A percentile compares a stretch with the other conserved stretches of the same genome.
Evolutionary conservation across 306 rosid genomes (phyloP).

Genomic region (Vigna hirtella): DNA sequence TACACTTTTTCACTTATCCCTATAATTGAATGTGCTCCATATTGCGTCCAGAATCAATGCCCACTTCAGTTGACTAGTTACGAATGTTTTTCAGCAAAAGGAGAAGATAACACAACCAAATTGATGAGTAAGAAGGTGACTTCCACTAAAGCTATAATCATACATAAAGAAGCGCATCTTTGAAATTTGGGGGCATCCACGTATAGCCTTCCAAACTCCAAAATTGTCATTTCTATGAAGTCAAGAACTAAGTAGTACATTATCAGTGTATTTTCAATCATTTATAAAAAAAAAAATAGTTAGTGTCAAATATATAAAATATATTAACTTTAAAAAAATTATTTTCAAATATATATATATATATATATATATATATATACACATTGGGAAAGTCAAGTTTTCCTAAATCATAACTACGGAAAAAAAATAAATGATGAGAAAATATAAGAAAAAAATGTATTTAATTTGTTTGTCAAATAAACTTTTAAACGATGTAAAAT

Average conservation of each 20-base stretch:
- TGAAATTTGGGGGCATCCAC: constrained; percentile 37
- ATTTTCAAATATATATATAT: too few relatives aligned
- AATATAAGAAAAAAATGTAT: too few relatives aligned
- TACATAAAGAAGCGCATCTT: constrained; percentile 48
- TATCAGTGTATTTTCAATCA: background rate
- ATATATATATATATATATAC: too few relatives aligned
- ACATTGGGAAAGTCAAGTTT: too few relatives aligned
- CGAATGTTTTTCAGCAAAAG: background rate
- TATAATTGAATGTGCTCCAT: constrained; percentile 25
- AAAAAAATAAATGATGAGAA: too few relatives aligned
- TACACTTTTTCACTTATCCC: background rate
- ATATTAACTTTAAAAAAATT: too few relatives aligned
- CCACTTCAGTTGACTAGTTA: background rate
- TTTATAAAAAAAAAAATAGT: too few relatives aligned
- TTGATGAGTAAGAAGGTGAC: constrained; percentile 30
- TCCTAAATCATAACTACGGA: too few relatives aligned
- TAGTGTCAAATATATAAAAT: too few relatives aligned
- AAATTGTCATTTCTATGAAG: background rate
- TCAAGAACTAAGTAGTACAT: background rate
- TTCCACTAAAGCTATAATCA: constrained; percentile 43
- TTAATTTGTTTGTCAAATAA: too few relatives aligned
- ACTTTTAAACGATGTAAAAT: too few relatives aligned
- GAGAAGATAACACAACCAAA: background rate
- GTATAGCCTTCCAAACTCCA: constrained; percentile 1
- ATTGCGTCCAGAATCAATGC: constrained; percentile 34